phyloP scores from a whole-genome alignment of 1,139 yeast species.

The Wickerhamiella pararugosa region DNA sequence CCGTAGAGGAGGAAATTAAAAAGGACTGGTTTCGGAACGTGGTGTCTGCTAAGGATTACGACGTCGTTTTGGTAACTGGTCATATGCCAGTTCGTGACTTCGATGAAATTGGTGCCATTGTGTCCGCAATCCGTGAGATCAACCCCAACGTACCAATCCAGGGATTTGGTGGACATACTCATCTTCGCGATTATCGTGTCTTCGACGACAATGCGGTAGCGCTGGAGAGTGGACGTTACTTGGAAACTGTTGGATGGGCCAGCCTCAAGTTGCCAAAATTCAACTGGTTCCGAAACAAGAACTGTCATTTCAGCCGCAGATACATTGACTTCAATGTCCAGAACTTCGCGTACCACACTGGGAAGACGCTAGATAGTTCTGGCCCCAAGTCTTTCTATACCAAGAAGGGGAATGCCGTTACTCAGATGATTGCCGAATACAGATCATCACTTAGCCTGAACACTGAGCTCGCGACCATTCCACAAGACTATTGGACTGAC shows the following conservation, averaged over 20 bases:
- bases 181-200: conserved; percentile 64
- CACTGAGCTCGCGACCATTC: conserved; percentile 46
- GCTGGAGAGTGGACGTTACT: conserved; percentile 76
- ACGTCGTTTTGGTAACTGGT: conserved; percentile 54
- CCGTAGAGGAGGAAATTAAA: conserved; percentile 39
- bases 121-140: conserved; percentile 34
- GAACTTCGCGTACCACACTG: conserved; percentile 53
- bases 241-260: conserved; percentile 83
- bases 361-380: conserved; percentile 19
- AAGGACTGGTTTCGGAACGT: conserved; percentile 53
- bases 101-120: conserved; percentile 38
- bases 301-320: conserved; percentile 33
- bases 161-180: conserved; percentile 89
- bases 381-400: conserved; percentile 29
- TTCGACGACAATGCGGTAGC: conserved; percentile 57
- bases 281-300: neutral
- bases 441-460: conserved; percentile 40
- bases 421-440: conserved; percentile 31
- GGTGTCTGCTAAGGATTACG: conserved; percentile 34
- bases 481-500: conserved; percentile 46
- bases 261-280: conserved; percentile 31
- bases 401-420: conserved; percentile 34
- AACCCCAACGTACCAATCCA: conserved; percentile 58
- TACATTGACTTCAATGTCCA: conserved; percentile 69
- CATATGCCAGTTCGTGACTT: conserved; percentile 61